A percentile compares a stretch with the other conserved stretches of the same genome.
These are phyloP conservation scores for Tolypocladium amazonense DNA, from an alignment of 2,329 filamentous ascomycete species.

Conservation along the genomic window DNA sequence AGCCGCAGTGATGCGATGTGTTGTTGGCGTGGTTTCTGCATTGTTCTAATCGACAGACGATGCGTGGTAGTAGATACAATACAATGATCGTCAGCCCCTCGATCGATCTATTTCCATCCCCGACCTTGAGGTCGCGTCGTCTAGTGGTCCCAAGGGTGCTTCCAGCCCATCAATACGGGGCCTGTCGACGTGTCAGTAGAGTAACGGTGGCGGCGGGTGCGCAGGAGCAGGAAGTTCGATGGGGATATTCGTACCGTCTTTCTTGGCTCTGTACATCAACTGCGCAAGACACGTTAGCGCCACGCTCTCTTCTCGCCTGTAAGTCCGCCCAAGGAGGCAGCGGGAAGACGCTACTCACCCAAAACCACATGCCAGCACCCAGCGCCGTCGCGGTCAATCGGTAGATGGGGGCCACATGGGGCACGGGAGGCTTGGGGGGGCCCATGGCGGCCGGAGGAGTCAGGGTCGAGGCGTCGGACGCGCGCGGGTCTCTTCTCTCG, in stretches of 20 bases:
- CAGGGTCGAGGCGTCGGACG: not conserved
- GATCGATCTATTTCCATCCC: not conserved
- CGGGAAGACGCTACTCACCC: conserved; percentile 52
- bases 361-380: conserved; percentile 98
- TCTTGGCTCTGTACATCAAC: conserved; percentile 94
- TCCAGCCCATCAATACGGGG: conserved; percentile 78
- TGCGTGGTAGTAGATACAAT: not conserved
- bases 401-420: conserved; percentile 55
- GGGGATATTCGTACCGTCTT: conserved; percentile 59
- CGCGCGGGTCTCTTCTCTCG: not conserved
- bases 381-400: conserved; percentile 77
- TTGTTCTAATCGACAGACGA: not conserved
- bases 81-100: not conserved
- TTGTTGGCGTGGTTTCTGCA: not conserved
- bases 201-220: not conserved
- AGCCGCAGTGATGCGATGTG: conserved; percentile 20
- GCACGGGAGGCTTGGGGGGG: conserved; percentile 29
- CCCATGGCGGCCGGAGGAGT: conserved; percentile 15
- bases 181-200: conserved; percentile 24
- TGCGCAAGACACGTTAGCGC: conserved; percentile 22
- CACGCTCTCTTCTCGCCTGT: not conserved
- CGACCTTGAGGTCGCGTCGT: not conserved
- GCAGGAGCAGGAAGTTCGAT: not conserved
- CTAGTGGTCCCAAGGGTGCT: conserved; percentile 92
- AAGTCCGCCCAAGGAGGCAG: not conserved